Percentiles rank a stretch among this genome's conserved stretches.
Conservation (phyloP, 306 rosid species). For the Senna tora region DNA sequence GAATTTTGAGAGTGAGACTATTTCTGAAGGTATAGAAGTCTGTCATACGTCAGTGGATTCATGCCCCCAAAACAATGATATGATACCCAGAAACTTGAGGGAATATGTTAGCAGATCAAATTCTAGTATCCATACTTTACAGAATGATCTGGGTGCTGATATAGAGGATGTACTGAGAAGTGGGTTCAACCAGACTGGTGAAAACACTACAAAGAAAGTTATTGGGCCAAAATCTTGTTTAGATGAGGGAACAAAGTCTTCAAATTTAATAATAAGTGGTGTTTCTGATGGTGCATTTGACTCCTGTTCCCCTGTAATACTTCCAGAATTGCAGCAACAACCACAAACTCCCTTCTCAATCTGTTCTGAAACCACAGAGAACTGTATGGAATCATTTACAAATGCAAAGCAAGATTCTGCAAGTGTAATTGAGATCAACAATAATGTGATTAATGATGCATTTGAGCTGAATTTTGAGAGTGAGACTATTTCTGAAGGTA, state of each 20-base stretch:
- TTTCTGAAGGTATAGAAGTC: slow-evolving; percentile 35
- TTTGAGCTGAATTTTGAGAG: slow-evolving; percentile 12
- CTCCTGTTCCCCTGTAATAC: slow-evolving; percentile 28
- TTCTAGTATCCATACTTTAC: slow-evolving; percentile 2
- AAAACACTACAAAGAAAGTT: slow-evolving; percentile 7
- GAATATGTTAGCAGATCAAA: slow-evolving; percentile 20
- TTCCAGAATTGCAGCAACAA: slow-evolving; percentile 35
- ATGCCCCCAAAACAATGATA: slow-evolving; percentile 11
- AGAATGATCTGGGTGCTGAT: slow-evolving; percentile 23
- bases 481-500: slow-evolving; percentile 12
- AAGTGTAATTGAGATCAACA: slow-evolving; percentile 11
- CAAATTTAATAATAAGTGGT: too few relatives aligned
- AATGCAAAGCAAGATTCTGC: slow-evolving; percentile 28
- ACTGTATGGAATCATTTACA: slow-evolving; percentile 1
- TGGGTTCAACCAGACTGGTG: too few relatives aligned
- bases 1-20: background rate
- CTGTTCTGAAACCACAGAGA: slow-evolving; percentile 19
- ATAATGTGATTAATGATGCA: slow-evolving; percentile 12
- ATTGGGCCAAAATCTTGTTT: slow-evolving; percentile 37
- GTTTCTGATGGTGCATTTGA: too few relatives aligned
- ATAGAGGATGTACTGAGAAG: too few relatives aligned
- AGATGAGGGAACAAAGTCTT: slow-evolving; percentile 18
- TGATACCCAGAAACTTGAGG: slow-evolving; percentile 23
- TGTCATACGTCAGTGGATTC: slow-evolving; percentile 13
- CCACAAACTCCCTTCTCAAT: slow-evolving; percentile 35